These are phyloP conservation scores for Silene conica DNA, from an alignment of 148 eudicot genomes.

Conservation along the genomic window DNA sequence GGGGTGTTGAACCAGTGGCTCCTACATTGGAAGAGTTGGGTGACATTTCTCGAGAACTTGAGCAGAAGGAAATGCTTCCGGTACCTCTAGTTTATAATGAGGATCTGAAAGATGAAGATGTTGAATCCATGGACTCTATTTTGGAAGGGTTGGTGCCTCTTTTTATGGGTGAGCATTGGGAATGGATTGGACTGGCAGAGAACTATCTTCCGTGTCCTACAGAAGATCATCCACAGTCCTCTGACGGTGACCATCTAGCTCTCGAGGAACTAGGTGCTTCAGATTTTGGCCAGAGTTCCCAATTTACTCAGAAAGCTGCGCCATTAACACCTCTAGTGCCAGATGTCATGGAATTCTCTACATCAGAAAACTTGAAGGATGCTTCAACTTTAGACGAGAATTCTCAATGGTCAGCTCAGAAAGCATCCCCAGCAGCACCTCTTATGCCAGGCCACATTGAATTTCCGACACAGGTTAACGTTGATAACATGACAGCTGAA, in stretches of 20 bases:
- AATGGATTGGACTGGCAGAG: constrained; percentile 27
- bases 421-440: neutral
- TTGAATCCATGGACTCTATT: constrained; percentile 13
- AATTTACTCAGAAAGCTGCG: constrained; percentile 15
- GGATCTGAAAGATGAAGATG: constrained; percentile 1
- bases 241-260: constrained; percentile 18
- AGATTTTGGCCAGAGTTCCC: constrained; percentile 25
- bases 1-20: constrained; percentile 18
- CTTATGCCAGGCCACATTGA: neutral
- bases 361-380: neutral
- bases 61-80: neutral
- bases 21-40: constrained; percentile 30
- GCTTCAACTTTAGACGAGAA: neutral
- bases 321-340: constrained; percentile 28
- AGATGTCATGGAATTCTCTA: constrained; percentile 10
- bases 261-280: constrained; percentile 26
- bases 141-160: constrained; percentile 29
- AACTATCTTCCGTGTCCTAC: constrained; percentile 3
- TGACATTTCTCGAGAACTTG: constrained; percentile 21
- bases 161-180: constrained; percentile 35
- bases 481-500: neutral
- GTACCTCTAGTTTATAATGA: constrained; percentile 12
- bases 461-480: neutral
- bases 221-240: constrained; percentile 7
- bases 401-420: neutral